A percentile compares a stretch with the other conserved stretches of the same genome.
Conservation (phyloP, 768 basidiomycete species). For the Psilocybe cubensis region DNA sequence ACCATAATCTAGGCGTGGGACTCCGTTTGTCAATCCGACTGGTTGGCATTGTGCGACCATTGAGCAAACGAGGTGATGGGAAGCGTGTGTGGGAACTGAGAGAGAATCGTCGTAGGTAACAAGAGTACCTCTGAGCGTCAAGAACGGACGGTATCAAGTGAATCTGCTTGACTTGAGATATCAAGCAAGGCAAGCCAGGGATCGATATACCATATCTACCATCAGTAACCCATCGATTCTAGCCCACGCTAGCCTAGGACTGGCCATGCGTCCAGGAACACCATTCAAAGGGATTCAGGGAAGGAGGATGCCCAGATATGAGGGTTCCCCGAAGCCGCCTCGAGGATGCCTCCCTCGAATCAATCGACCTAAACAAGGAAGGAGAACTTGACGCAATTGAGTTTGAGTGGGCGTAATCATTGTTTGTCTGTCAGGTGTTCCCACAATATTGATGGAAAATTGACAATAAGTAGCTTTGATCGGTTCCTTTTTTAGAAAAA, state of each 20-base stretch:
- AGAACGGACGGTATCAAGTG: background rate
- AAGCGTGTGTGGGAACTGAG: background rate
- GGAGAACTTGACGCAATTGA: background rate
- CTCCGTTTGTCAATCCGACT: background rate
- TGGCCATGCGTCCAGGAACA: too few species aligned
- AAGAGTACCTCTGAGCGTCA: background rate
- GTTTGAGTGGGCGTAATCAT: background rate
- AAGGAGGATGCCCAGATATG: too few species aligned
- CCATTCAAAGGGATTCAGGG: too few species aligned
- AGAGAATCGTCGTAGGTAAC: background rate
- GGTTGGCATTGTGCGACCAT: too few species aligned
- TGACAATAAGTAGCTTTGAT: background rate
- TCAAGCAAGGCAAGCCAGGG: too few species aligned
- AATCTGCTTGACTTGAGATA: too few species aligned
- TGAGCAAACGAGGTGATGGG: too few species aligned
- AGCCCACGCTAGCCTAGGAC: background rate
- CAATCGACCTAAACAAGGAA: background rate
- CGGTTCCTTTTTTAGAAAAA: constrained; percentile 1
- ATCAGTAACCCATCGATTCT: too few species aligned
- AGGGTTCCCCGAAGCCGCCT: background rate
- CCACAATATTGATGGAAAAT: constrained; percentile 12
- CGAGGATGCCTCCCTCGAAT: background rate
- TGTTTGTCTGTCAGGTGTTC: background rate
- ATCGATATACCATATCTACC: too few species aligned
- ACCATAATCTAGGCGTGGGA: too few species aligned